Percentiles rank a stretch among this genome's conserved stretches.
Evolutionary conservation across 306 rosid species (phyloP).

Genomic region (Rubus parviflorus): DNA sequence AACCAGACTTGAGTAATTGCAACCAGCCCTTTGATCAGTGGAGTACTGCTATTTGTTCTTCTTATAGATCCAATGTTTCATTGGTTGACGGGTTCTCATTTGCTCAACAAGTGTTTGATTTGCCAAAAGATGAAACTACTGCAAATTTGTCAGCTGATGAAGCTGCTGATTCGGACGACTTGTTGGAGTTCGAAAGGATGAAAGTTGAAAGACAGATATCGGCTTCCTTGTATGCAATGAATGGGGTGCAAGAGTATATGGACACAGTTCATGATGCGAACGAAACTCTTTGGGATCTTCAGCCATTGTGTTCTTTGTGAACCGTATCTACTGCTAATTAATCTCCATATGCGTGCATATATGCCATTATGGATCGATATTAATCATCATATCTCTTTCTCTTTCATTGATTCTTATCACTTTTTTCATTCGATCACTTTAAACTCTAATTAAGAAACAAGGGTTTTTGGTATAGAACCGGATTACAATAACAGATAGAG

Average conservation of each 20-base stretch:
- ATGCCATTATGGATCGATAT: background rate
- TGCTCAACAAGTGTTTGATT: conserved; percentile 46
- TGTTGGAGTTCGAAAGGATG: conserved; percentile 79
- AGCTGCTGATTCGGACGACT: conserved; percentile 33
- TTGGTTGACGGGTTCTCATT: conserved; percentile 56
- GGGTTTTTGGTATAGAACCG: background rate
- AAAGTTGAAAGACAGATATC: conserved; percentile 90
- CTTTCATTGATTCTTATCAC: background rate
- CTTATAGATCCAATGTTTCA: conserved; percentile 34
- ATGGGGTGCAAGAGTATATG: conserved; percentile 91
- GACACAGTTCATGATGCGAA: conserved; percentile 67
- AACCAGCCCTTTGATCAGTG: conserved; percentile 29
- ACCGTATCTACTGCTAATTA: too few relatives aligned
- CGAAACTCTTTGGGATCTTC: conserved; percentile 85
- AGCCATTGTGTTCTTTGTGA: conserved; percentile 66
- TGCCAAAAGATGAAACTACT: conserved; percentile 37
- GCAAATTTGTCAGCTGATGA: conserved; percentile 4
- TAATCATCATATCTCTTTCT: conserved; percentile 1
- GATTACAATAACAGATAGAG: background rate
- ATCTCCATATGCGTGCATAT: background rate
- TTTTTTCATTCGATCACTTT: background rate
- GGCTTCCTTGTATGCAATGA: conserved; percentile 85
- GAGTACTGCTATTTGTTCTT: conserved; percentile 5
- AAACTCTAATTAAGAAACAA: background rate
- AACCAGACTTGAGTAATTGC: conserved; percentile 67